Evolutionary conservation across 768 basidiomycete species (phyloP).

Genomic region (Suillus plorans): DNA sequence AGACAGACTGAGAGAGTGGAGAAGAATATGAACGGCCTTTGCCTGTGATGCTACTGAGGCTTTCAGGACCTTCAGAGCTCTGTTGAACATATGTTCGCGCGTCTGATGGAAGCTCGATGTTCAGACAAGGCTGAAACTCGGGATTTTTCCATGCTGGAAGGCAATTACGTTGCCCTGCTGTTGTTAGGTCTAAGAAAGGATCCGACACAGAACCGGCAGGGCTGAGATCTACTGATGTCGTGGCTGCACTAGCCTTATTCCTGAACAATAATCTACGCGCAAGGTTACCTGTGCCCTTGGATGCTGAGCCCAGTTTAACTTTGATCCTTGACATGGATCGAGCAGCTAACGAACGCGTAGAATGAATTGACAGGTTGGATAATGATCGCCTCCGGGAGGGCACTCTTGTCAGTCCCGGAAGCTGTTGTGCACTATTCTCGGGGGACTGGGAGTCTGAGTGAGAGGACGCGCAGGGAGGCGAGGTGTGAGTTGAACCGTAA

Average conservation of each 20-base stretch:
- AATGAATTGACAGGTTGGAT: conserved; percentile 50
- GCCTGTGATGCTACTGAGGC: conserved; percentile 31
- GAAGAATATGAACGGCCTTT: conserved; percentile 66
- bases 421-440: conserved; percentile 18
- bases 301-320: conserved; percentile 43
- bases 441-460: conserved; percentile 14
- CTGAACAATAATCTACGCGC: conserved; percentile 56
- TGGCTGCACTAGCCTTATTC: conserved; percentile 30
- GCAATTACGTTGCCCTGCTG: conserved; percentile 33
- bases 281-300: conserved; percentile 45
- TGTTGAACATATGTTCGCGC: conserved; percentile 4
- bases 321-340: conserved; percentile 50
- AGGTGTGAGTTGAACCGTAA: conserved; percentile 32
- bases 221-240: conserved; percentile 11
- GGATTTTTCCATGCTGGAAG: conserved; percentile 45
- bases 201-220: conserved; percentile 8
- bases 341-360: conserved; percentile 41
- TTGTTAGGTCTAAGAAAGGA: conserved; percentile 17
- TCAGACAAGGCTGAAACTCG: conserved; percentile 13
- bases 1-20: conserved; percentile 58
- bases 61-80: conserved; percentile 19
- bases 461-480: conserved; percentile 38
- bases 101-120: background rate
- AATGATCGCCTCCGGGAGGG: conserved; percentile 55
- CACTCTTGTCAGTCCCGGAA: conserved; percentile 30